Base-by-base conservation (phyloP, 192 early-diverging fungal genomes). In the Coemansia sp. region DNA sequence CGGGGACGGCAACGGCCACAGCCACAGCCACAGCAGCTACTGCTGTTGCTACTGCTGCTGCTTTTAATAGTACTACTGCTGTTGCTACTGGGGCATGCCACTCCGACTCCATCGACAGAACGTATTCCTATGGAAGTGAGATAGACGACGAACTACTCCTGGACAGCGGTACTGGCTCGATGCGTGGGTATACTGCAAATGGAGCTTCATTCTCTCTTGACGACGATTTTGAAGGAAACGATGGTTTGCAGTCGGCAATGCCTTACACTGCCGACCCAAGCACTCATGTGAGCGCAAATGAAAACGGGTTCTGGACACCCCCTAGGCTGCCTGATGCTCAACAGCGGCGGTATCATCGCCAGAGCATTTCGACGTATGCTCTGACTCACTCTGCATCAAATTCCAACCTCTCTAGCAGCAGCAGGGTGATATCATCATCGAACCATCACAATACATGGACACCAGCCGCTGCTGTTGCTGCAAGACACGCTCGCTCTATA, bases 181-280 rank as follows among this genome's bases (percentile, higher is more conserved):
- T 51, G 49, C 64, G 67, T 0, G 68, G 72, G n/a, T 66, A 72
- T 23, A 80, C 77, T 9, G 71, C 72, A 43, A 80, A 74, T 39
- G 77, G 77, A 12, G 77, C 77, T 9, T 64, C 77, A 16, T 80
- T 80, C 62, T 70, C 77, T 10, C 64, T 80, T 29, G 77, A 80
- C 35, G 66, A 71, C 46, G 71, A 79, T 35, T 59, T 49, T 35
- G 67, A 69, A 34, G 6, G 61, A 63, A 16, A 18, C 31, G 53
- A n/a, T n/a, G 23, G 53, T 33, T 3, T 12, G 26, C 53, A 56
- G 53, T 15, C 53, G 29, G 4, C 53, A 15, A 56, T 56, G 53
- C 53, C 53, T 18, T 31, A 55, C 42, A 7, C 53, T 21, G 6
- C 4, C 46, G 12, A 25, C 4, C 23, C 20, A 25, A 12, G 46